Conservation (phyloP, 768 basidiomycete species). For the Rhizopogon vesiculosus region DNA sequence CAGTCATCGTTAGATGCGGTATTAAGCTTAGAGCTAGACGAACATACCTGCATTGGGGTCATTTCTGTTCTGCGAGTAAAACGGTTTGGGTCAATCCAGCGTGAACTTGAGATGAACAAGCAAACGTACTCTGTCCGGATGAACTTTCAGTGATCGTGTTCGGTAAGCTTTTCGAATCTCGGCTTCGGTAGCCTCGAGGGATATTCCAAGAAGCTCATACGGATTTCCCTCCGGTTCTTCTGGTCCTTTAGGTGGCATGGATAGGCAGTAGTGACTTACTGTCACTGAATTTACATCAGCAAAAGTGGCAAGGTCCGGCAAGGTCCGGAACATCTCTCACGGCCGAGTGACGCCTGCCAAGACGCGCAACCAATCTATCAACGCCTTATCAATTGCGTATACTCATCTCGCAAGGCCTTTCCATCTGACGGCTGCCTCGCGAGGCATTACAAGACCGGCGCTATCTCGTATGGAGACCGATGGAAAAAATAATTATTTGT, state of each 20-base stretch:
- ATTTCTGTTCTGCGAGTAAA: constrained; percentile 56
- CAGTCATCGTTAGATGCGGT: not conserved
- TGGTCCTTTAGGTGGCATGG: constrained; percentile 21
- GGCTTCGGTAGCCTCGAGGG: constrained; percentile 62
- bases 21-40: not conserved
- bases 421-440: too few species aligned
- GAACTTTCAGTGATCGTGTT: constrained; percentile 76
- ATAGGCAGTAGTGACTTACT: too few species aligned
- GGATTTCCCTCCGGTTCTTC: constrained; percentile 62
- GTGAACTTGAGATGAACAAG: constrained; percentile 4
- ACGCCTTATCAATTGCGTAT: too few species aligned
- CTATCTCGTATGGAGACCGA: too few species aligned
- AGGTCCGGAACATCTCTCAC: too few species aligned
- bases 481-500: too few species aligned
- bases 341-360: too few species aligned
- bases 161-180: constrained; percentile 81
- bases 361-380: too few species aligned
- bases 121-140: constrained; percentile 73
- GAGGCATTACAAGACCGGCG: too few species aligned
- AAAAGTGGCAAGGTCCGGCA: too few species aligned
- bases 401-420: too few species aligned
- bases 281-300: too few species aligned
- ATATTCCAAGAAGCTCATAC: constrained; percentile 65
- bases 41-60: constrained; percentile 71
- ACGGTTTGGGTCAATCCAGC: constrained; percentile 10